phyloP scores from a whole-genome alignment of 306 rosid species.

The Alnus glutinosa region DNA sequence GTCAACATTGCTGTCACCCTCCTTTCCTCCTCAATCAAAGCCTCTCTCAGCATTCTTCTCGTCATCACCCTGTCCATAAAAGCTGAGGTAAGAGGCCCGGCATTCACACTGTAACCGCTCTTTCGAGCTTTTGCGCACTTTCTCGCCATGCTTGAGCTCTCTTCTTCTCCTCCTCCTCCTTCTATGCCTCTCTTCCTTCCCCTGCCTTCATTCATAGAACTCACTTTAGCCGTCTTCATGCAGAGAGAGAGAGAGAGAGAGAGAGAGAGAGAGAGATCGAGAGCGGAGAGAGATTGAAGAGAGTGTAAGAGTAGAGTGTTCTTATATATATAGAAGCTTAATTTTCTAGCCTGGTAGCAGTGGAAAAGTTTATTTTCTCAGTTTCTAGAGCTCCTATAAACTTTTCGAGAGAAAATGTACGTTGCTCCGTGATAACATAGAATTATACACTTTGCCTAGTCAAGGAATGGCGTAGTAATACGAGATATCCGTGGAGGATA shows the following conservation, averaged over 20 bases:
- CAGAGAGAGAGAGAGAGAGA: neutral
- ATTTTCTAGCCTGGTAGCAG: neutral
- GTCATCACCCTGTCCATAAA: neutral
- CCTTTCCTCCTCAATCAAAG: neutral
- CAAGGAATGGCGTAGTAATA: neutral
- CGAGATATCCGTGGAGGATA: neutral
- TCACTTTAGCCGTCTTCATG: neutral
- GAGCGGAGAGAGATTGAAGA: neutral
- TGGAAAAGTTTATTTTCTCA: neutral
- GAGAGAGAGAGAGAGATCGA: neutral
- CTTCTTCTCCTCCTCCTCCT: neutral
- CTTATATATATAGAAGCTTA: neutral
- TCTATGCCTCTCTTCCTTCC: neutral
- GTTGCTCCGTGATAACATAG: neutral
- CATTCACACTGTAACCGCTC: neutral
- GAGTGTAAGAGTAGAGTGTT: neutral
- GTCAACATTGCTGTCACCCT: neutral
- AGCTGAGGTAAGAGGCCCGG: neutral
- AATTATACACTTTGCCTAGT: neutral
- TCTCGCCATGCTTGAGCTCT: conserved; percentile 2
- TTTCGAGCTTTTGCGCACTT: neutral
- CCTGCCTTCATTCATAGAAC: neutral
- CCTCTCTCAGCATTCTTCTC: neutral
- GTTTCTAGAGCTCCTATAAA: neutral
- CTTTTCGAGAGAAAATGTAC: neutral